phyloP scores from a whole-genome alignment of 2,329 filamentous ascomycete genomes.

The Penicillium glabrum region DNA sequence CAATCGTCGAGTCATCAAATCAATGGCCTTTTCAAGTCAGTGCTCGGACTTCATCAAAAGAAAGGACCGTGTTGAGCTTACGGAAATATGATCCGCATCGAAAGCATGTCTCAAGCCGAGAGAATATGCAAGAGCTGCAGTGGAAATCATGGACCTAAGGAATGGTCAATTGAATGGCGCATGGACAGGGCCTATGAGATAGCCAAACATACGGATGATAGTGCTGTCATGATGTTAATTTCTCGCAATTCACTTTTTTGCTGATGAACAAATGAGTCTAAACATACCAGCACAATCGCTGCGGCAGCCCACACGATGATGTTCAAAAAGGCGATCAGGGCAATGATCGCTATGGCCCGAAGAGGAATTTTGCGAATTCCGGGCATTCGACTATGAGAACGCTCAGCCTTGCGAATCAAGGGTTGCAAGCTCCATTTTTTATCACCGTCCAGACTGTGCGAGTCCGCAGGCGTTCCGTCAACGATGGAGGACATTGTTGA shows the following conservation, averaged over 20 bases:
- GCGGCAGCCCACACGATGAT: constrained; percentile 58
- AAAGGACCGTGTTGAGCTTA: constrained; percentile 23
- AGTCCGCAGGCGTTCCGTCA: constrained; percentile 3
- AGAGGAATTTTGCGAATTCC: constrained; percentile 58
- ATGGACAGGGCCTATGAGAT: not conserved
- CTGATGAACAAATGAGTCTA: not conserved
- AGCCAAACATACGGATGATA: constrained; percentile 37
- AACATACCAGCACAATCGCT: constrained; percentile 56
- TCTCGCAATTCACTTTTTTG: not conserved
- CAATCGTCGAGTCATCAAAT: constrained; percentile 88
- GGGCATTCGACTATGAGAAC: constrained; percentile 54
- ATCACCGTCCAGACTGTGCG: constrained; percentile 11
- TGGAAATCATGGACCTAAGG: constrained; percentile 64
- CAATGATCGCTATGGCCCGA: constrained; percentile 57
- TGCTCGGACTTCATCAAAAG: not conserved
- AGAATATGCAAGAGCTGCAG: constrained; percentile 82
- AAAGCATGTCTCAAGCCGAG: constrained; percentile 91
- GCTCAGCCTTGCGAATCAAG: constrained; percentile 41
- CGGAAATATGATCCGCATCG: constrained; percentile 87
- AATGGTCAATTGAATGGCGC: not conserved
- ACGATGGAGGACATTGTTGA: not conserved
- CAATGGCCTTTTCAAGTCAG: constrained; percentile 64
- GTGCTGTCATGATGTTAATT: constrained; percentile 25
- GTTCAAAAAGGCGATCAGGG: constrained; percentile 55
- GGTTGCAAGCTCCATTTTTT: constrained; percentile 30